Base-by-base conservation (phyloP, 768 basidiomycete genomes). In the Hygrophorus russula region DNA sequence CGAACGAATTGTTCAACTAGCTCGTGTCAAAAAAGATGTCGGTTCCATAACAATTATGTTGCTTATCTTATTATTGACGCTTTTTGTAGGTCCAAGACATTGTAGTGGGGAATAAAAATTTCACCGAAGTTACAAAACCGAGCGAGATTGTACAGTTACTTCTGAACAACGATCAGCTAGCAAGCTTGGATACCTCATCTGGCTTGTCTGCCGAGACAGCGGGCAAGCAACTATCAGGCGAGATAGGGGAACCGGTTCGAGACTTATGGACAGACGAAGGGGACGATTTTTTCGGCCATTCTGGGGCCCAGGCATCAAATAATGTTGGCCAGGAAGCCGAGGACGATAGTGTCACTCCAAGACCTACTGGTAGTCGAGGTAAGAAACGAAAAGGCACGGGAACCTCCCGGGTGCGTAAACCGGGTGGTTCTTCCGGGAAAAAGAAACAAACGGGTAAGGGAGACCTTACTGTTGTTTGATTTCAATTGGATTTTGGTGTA, bases 131-230 rank as follows among this genome's bases (percentile, higher is more conserved):
- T 42, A 78, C 90, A 14, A 93, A 91, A 59, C 89, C 91, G 19
- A 93, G 89, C 64, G 96, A 99, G 60, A 96, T 99, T 43, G 94
- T 94, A 12, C 91, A 92, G 48, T 63, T 99, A 36, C 69, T 99
- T 39, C 74, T 99, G 54, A 93, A 91, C 55, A 93, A 97, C 53
- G 91, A 96, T 53, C 93, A 98, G 54, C 63, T 97, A 12, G 89
- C 83, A 2, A 76, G 72, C 36, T 62, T 88, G 31, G 78, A 78
- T 46, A 66, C 68, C 8, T 63, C 75, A 12, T 29, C 61, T 35
- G 56, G 58, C 27, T 50, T 71, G 27, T 58, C 74, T 11, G 56
- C 52, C 24, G 51, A 53, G 14, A 50, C 57, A 20, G 44, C 56
- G 18, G 53, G 49, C 13, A 57, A 52, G 34, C 50, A 49, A 55